Base-by-base conservation (phyloP, 306 rosid genomes). In the Rosa multiflora region DNA sequence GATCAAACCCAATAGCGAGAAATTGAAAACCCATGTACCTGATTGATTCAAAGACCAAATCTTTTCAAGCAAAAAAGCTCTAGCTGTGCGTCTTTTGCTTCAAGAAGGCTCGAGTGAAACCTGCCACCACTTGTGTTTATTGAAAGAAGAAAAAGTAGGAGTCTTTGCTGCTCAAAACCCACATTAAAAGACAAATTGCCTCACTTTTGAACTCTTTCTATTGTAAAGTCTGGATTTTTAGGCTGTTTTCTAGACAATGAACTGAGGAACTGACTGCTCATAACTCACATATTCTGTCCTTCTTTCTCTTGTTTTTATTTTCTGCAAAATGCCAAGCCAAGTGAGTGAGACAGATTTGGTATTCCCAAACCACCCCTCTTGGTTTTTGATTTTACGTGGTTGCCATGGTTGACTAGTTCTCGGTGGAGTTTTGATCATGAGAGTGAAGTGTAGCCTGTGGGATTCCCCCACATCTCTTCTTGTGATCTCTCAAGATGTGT, bases 361-460 rank as follows among this genome's bases (percentile, higher is more conserved):
- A 40, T 76, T 40, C 84, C 76, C 8, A 48, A 20, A 44, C 23
- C 76, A 9, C 40, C 82, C 87, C 32, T 80, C 7, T 13, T 58
- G 6, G 21, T 4, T 35, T 18, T 3, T 3, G 0, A 9, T 79
- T 52, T 76, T 56, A 84, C 82, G 62, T 5, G 47, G 48, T 58
- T 67, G 82, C 73, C 84, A 73, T 23, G 10, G 46, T 66, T 67
- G 84, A 72, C 84, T 5, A 3, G 71, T 21, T 40, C 40, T 75
- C 18, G 18, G 26, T 20, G 5, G 26, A 13, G 47, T 39, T 39
- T 14, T 15, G 48, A 18, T 37, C 23, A 7, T 14, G 72, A 17
- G 72, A 18, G 48, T 67, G 20, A 18, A 17, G 48, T 37, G 26
- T 70, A 29, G 32, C 5, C 1, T 76, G 11, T 0, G 37, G 23